Base-by-base conservation (phyloP, 371 early-diverging fungal genomes). In the Umbelopsis sp. region DNA sequence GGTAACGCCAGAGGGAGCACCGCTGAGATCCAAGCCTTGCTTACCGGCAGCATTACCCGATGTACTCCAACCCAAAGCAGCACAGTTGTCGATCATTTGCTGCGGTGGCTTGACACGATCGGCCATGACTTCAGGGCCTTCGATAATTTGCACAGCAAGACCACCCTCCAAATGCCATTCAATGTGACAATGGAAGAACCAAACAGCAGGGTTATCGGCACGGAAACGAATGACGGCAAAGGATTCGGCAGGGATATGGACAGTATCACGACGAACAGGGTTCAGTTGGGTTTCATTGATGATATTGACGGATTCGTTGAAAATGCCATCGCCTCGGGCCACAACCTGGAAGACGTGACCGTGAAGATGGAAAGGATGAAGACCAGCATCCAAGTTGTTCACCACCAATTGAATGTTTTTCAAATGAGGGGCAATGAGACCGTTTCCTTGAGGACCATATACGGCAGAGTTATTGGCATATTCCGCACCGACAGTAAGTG, bases 301-400 rank as follows among this genome's bases (percentile, higher is more conserved):
- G 16, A 64, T 73, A 11, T 74, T 73, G 37, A 69, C 74, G 66
- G 66, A 72, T 38, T 74, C 73, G 65, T 74, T 72, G 68, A 72
- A 81, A 20, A 70, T 50, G 35, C 80, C 79, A n/a, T 76, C 76
- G 66, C 85, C 87, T 35, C 80, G 72, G 41, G 69, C 88, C 44
- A 92, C 82, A 38, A 94, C 72, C 70, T 91, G 91, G 85, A 94
- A 94, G 38, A 76, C 76, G 76, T 94, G 93, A 8, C 95, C 95
- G 74, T 94, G 94, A 16, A 93, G 76, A 78, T 93, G 94, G 86
- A 92, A 92, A 50, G 93, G 93, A 71, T 94, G 93, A 65, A 74
- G 71, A 53, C 84, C 86, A 20, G 67, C 67, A 29, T 89, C 89
- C n/a, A 81, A 72, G 73, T 93, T 94, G 76, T 86, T 87, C 70